These are phyloP conservation scores for Phytophthora citricola DNA, from an alignment of 352 stramenopile genomes.

Conservation along the genomic window DNA sequence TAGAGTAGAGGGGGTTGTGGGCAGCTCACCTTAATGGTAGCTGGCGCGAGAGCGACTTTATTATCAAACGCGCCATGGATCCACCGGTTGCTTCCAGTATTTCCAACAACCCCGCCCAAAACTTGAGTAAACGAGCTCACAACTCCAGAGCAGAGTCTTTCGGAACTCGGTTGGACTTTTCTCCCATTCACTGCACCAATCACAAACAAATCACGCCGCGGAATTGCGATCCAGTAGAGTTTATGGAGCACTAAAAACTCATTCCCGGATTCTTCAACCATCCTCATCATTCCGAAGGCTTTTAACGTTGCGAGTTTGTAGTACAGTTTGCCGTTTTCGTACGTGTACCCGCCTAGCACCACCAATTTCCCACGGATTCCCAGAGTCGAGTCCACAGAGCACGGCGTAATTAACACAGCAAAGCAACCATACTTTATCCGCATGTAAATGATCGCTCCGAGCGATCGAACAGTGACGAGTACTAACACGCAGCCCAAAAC, in stretches of 20 bases:
- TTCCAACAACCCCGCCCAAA: slow-evolving; percentile 18
- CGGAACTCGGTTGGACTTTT: slow-evolving; percentile 23
- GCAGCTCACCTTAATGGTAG: slow-evolving; percentile 11
- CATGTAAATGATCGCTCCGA: slow-evolving; percentile 32
- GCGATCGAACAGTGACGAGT: slow-evolving; percentile 23
- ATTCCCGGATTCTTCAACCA: slow-evolving; percentile 21
- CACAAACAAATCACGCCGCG: slow-evolving; percentile 29
- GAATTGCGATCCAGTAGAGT: slow-evolving; percentile 32
- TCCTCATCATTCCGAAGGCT: slow-evolving; percentile 36
- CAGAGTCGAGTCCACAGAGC: slow-evolving; percentile 31
- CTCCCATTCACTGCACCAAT: slow-evolving; percentile 32
- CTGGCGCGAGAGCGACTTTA: slow-evolving; percentile 15
- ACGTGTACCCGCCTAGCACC: slow-evolving; percentile 33
- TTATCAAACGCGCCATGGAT: slow-evolving; percentile 15
- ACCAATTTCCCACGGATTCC: slow-evolving; percentile 25
- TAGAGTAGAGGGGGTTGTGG: not conserved
- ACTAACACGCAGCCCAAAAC: slow-evolving; percentile 31
- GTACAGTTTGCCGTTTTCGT: slow-evolving; percentile 27
- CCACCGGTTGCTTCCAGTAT: slow-evolving; percentile 7
- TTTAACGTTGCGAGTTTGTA: slow-evolving; percentile 34
- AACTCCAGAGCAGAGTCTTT: slow-evolving; percentile 20
- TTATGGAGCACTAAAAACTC: slow-evolving; percentile 38
- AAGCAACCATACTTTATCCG: slow-evolving; percentile 26
- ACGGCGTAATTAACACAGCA: slow-evolving; percentile 16
- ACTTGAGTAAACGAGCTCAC: slow-evolving; percentile 34